Evolutionary conservation across 73 alveolate species (phyloP).

Genomic region (Effrenium voratum): DNA sequence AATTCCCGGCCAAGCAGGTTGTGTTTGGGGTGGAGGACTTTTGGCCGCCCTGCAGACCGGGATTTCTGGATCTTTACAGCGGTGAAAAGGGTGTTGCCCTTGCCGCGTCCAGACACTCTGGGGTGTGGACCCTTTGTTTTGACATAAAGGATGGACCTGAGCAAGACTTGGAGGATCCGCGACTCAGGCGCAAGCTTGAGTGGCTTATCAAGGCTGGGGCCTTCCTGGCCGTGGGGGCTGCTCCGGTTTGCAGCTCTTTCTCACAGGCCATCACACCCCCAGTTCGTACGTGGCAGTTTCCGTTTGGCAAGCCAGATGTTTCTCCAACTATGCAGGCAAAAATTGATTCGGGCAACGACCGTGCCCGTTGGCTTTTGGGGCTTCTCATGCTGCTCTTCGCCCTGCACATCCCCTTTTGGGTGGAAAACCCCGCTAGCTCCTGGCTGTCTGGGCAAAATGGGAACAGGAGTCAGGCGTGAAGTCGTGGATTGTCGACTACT

Average conservation of each 20-base stretch:
- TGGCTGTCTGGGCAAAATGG: not conserved
- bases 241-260: conserved; percentile 9
- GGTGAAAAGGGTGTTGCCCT: not conserved
- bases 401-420: not conserved
- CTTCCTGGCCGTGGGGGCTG: not conserved
- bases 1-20: not conserved
- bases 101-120: not conserved
- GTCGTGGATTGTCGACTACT: not conserved
- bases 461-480: not conserved
- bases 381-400: not conserved
- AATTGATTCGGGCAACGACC: not conserved
- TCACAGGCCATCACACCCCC: not conserved
- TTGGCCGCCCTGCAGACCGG: not conserved
- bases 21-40: not conserved
- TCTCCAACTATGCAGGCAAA: not conserved
- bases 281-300: not conserved
- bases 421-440: not conserved
- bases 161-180: not conserved
- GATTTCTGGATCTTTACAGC: not conserved
- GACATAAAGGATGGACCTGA: not conserved
- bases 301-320: conserved; percentile 5
- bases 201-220: not conserved
- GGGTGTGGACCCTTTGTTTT: not conserved
- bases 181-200: not conserved
- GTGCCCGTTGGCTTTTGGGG: not conserved